phyloP scores from a whole-genome alignment of 1,139 yeast species.

The Diutina neorugosa region DNA sequence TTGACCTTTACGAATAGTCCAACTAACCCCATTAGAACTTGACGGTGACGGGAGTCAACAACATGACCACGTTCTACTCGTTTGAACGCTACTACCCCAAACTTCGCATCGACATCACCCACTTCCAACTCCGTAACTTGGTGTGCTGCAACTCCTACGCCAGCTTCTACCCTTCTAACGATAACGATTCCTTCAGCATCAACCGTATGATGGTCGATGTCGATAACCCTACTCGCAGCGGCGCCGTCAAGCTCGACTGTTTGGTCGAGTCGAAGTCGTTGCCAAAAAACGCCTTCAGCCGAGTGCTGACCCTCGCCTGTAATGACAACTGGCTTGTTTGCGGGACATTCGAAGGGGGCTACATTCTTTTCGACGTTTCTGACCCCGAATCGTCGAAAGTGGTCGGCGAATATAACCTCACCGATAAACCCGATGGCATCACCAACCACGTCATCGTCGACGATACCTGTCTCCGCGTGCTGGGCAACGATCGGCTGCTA shows the following conservation, averaged over 20 bases:
- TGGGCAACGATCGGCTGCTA: constrained; percentile 35
- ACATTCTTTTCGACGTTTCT: constrained; percentile 23
- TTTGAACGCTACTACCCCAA: constrained; percentile 31
- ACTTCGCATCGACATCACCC: constrained; percentile 39
- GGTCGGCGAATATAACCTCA: constrained; percentile 27
- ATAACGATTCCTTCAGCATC: constrained; percentile 24
- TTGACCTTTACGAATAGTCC: neutral
- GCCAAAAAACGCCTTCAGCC: constrained; percentile 19
- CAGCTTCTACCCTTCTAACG: constrained; percentile 28
- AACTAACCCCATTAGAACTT: constrained; percentile 13
- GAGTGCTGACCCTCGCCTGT: constrained; percentile 38
- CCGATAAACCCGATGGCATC: constrained; percentile 37
- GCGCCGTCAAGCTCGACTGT: constrained; percentile 20
- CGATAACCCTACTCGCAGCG: constrained; percentile 10
- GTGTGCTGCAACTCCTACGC: constrained; percentile 31
- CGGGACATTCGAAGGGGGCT: constrained; percentile 48
- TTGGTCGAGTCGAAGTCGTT: constrained; percentile 29
- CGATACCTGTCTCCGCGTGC: constrained; percentile 14
- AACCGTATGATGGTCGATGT: constrained; percentile 22
- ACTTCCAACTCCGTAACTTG: constrained; percentile 45
- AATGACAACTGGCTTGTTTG: constrained; percentile 30
- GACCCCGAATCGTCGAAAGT: constrained; percentile 14
- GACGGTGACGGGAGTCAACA: constrained; percentile 12
- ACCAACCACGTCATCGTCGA: constrained; percentile 39
- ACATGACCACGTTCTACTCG: constrained; percentile 22